Evolutionary conservation across 192 early-diverging fungal genomes (phyloP), one percentile per base, ranked within the genome.

Genomic region (Rhizophagus prolifer): DNA sequence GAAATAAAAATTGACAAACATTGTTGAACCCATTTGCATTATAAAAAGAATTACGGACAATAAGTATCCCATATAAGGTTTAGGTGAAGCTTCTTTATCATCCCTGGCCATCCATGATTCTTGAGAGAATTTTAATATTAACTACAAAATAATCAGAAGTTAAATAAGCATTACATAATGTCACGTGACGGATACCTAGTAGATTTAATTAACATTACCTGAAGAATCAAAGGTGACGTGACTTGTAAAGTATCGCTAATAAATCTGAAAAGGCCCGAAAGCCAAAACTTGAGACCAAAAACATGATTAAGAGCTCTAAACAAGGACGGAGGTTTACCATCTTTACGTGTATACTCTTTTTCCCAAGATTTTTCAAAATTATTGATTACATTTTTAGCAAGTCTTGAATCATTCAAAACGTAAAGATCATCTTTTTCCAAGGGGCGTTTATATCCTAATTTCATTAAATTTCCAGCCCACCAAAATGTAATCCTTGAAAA

Each of bases 391-490:
- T 80, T 79, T 59, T 34, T 62, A n/a, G 84, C 79, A 16, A 77
- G 71, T 47, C 82, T 70, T 28, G 34, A 30, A 34, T 85, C 84
- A 21, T 76, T 81, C 30, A 85, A 44, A 13, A 75, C 71, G 72
- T 90, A 90, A 34, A 93, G 65, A 78, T 93, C 88, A n/a, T 84
- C 84, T 69, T 82, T 87, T 75, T 92, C 87, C 6, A 92, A 79
- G 2, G 90, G 85, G 7, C 89, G 85, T 76, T 84, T 82, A 70
- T 89, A 90, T n/a, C 89, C 94, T n/a, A 86, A 85, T 79, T 79
- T 86, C 84, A 88, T 87, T 81, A 87, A 77, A 2, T 86, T 90
- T 74, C 85, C 86, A 61, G 89, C 83, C 90, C 89, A 92, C 50
- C 82, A 80, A 41, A 90, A 91, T 60, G 86, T 86, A 58, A 92